Evolutionary conservation across 2,329 filamentous ascomycete genomes (phyloP).

Genomic region (Aureobasidium sp.): DNA sequence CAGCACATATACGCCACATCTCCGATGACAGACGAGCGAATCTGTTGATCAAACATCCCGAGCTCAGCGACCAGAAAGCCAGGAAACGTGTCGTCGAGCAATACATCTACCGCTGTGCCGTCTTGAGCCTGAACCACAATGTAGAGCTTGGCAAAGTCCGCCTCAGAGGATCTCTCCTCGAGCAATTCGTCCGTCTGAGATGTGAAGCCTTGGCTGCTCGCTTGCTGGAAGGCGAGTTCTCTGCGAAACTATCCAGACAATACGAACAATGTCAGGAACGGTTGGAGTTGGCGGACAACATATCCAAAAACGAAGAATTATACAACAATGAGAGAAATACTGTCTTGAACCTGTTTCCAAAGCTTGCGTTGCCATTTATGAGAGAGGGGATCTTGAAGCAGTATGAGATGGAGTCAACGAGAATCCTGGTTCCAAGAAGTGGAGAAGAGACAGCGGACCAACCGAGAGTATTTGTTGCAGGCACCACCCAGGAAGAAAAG

Average conservation of each 20-base stretch:
- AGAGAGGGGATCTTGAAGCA: not conserved
- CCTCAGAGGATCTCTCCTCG: not conserved
- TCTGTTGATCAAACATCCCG: not conserved
- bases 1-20: too few relatives aligned
- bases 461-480: not conserved
- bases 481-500: not conserved
- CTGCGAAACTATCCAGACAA: not conserved
- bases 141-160: not conserved
- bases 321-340: not conserved
- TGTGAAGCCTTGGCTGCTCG: not conserved
- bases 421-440: not conserved
- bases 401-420: not conserved
- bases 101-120: not conserved
- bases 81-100: not conserved
- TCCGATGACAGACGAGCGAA: not conserved
- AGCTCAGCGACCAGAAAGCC: not conserved
- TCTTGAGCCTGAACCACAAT: not conserved
- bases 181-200: not conserved
- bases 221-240: not conserved
- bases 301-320: not conserved
- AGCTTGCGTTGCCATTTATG: not conserved
- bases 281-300: not conserved
- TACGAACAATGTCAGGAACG: not conserved
- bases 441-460: not conserved
- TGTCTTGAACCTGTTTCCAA: not conserved